These are phyloP conservation scores for Pilobolus umbonatus DNA, from an alignment of 192 early-diverging fungal species.

Conservation along the genomic window DNA sequence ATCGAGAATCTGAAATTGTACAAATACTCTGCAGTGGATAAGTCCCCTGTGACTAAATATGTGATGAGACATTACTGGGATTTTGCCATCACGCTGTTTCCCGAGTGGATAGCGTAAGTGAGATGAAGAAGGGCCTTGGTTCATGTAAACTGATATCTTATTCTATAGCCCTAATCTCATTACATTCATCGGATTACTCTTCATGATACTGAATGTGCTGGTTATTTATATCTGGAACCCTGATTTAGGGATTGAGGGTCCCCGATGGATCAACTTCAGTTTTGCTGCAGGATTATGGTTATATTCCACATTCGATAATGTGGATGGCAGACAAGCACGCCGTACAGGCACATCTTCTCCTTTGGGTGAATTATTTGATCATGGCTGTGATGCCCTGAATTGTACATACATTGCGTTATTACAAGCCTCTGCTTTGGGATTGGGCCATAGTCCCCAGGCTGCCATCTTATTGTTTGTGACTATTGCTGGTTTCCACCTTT, in stretches of 20 bases:
- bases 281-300: conserved; percentile 79
- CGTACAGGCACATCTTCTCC: conserved; percentile 73
- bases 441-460: conserved; percentile 66
- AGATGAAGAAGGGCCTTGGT: neutral
- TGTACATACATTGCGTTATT: conserved; percentile 71
- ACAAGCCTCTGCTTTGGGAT: conserved; percentile 66
- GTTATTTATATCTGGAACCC: conserved; percentile 64
- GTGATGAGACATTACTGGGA: conserved; percentile 85
- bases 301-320: conserved; percentile 88
- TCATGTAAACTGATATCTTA: neutral
- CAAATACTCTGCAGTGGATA: conserved; percentile 85
- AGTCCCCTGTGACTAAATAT: conserved; percentile 69
- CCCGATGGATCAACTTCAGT: conserved; percentile 69
- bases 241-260: conserved; percentile 59
- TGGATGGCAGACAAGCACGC: conserved; percentile 82
- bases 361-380: conserved; percentile 82
- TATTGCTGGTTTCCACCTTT: conserved; percentile 75
- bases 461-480: conserved; percentile 59
- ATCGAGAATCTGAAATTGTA: conserved; percentile 70
- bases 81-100: conserved; percentile 78
- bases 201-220: conserved; percentile 71
- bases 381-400: conserved; percentile 85
- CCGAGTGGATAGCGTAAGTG: conserved; percentile 77
- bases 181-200: conserved; percentile 73
- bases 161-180: conserved; percentile 69